Evolutionary conservation across 371 early-diverging fungal species (phyloP), one percentile per base, ranked within the genome.

Genomic region (Basidiobolus meristosporus): DNA sequence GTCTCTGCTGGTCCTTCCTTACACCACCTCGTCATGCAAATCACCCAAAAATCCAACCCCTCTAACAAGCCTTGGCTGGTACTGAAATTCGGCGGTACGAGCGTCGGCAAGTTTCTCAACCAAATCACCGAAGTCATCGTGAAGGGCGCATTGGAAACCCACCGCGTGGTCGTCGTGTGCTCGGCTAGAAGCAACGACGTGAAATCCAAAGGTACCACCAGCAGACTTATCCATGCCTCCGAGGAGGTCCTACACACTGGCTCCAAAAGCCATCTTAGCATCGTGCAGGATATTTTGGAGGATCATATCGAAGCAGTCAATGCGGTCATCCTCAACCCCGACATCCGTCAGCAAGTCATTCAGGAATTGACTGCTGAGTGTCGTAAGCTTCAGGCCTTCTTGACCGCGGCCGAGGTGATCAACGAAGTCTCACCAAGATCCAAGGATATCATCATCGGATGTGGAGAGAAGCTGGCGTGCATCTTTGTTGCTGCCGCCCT

Each of bases 401-500:
- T 97, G 57, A 70, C 81, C n/a, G 98, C 98, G 2, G 87, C 90
- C 18, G 83, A 86, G 62, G 78, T 89, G 41, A 92, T 98, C 49
- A 82, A 86, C 41, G 98, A 98, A 55, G 82, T 96, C 15, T 91
- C 96, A 14, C 91, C 92, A 36, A 68, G 90, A 43, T 90, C 96
- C 1, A 66, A 78, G 44, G 98, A 98, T 57, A 73, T 90, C 41
- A 91, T 98, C 41, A 74, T 98, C 46, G 84, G 89, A 37, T 72
- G 73, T 12, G 98, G 98, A 39, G 98, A 98, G 60, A 85, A 77
- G 50, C 60, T 98, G 4, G 75, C 90, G 1, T 91, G 95, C 44
- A 65, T 77, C 46, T 76, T 90, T 39, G 84, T 96, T 4, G 70
- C 92, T 6, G 80, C 82, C 3, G 65, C 84, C 0, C 59, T 95